Evolutionary conservation across 257 asterid species (phyloP), one percentile per base, ranked within the genome.

Genomic region (Gentiana macrophylla): DNA sequence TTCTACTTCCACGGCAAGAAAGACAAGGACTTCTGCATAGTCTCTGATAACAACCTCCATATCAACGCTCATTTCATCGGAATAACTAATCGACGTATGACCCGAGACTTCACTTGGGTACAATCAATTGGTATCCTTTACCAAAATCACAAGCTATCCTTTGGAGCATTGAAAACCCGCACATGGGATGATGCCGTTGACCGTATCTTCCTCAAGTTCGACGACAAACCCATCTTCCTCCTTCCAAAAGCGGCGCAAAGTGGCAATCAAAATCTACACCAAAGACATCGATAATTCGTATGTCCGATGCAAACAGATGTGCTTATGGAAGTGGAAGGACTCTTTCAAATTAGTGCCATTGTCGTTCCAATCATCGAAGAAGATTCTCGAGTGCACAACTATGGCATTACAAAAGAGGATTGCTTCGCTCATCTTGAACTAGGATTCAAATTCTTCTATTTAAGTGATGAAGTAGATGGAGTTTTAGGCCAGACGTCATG

Each of bases 11-110:
- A 87, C 36, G 96, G 96, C 63, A 62, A 77, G 50, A 87, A 80
- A 67, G 83, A 75, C 56, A 47, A 32, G 11, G 79, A 80, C 59
- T 82, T 87, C 72, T 87, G 96, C 82, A 51, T 87, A 8, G 84
- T 84, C 32, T 62, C 94, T 0, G 94, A 87, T 58, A 59, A 79
- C 51, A 80, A 82, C 60, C 80, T 80, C 12, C 94, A 84, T 63
- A 84, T 87, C 76, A 87, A 87, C 2, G 96, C 94, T 5, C 96
- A 82, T 59, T 87, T 82, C 73, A 84, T 84, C 9, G 93, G 94
- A 13, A 73, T 62, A 56, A 67, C 83, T 61, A 87, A 84, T 36
- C 45, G 48, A 46, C 67, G 77, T 60, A 80, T 80, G 90, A 80
- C 78, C 56, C 70, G 94, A 50, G 94, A 84, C 84, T 87, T 84